Evolutionary conservation across 192 early-diverging fungal species (phyloP), one percentile per base, ranked within the genome.

Genomic region (Coemansia sp.): DNA sequence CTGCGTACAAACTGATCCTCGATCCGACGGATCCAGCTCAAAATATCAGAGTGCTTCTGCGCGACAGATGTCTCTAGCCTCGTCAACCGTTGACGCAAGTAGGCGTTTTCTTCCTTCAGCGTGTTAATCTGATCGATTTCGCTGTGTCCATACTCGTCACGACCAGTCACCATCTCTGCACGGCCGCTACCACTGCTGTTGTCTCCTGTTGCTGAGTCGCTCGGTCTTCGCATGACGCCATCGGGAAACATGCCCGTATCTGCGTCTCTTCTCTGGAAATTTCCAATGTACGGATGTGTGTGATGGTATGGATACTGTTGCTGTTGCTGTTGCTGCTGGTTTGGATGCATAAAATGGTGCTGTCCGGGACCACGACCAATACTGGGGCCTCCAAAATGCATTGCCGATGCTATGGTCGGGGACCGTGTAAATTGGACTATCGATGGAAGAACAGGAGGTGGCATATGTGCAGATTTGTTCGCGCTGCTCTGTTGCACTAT

Each of bases 31-130:
- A 81, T 81, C 72, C 78, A 74, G 34, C 19, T 65, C 31, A 74
- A 65, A 40, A 81, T 56, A 55, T 81, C 72, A 3, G 62, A 50
- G 28, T 81, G 78, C 59, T 71, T 67, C 29, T 81, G 68, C 17
- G 61, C 33, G 14, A 81, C 78, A 11, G 62, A 57, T 6, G 64
- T 14, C 65, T 81, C 78, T 5, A 81, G 65, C n/a, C 50, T 56
- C 8, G 65, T 64, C 41, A 81, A 60, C 6, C 72, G 68, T 29
- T 64, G 44, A 15, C 63, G 58, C 65, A 81, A 30, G 17, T 55
- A 27, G 2, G 60, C 62, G 37, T 81, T 81, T n/a, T 81, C 78
- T 17, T 71, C 65, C 25, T 68, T 72, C 38, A 81, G 54, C 52
- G 30, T n/a, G 10, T 57, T 30, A 29, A 81, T 52, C 56, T 74